Evolutionary conservation across 2,329 filamentous ascomycete genomes (phyloP).

Genomic region (Elsinoe perseae): DNA sequence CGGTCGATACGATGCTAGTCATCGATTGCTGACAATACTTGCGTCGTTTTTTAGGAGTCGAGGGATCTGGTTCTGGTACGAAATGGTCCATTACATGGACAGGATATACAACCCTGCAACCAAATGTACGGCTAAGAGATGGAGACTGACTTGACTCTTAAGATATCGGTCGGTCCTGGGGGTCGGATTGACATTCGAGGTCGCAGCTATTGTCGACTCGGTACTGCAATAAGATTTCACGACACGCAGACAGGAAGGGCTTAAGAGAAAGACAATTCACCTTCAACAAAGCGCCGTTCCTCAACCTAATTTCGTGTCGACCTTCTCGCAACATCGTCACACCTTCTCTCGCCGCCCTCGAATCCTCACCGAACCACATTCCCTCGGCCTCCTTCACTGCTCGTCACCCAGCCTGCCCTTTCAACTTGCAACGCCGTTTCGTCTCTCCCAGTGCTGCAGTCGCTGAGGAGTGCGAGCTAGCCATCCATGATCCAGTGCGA

Average conservation of each 20-base stretch:
- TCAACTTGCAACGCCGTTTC: slow-evolving; percentile 3
- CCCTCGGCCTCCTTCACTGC: slow-evolving; percentile 31
- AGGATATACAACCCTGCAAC: no score
- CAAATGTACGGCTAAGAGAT: no score
- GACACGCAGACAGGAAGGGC: neutral
- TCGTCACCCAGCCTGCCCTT: slow-evolving; percentile 29
- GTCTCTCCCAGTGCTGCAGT: neutral
- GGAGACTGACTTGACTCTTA: no score
- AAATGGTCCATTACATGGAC: no score
- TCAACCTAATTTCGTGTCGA: slow-evolving; percentile 38
- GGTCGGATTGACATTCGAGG: no score
- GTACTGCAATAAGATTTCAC: no score
- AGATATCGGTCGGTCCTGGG: no score
- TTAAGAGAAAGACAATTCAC: slow-evolving; percentile 9
- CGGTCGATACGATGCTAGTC: no score
- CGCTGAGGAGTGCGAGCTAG: slow-evolving; percentile 6
- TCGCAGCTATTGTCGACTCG: no score
- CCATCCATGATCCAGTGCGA: slow-evolving; percentile 46
- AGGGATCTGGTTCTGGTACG: no score
- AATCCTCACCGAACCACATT: slow-evolving; percentile 40
- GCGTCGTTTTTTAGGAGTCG: no score
- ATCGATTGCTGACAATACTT: no score
- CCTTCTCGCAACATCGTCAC: slow-evolving; percentile 45
- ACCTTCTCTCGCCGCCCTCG: slow-evolving; percentile 17
- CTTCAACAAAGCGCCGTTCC: slow-evolving; percentile 43